These are phyloP conservation scores for Lachnellula arida DNA, from an alignment of 2,329 filamentous ascomycete genomes.

Conservation along the genomic window DNA sequence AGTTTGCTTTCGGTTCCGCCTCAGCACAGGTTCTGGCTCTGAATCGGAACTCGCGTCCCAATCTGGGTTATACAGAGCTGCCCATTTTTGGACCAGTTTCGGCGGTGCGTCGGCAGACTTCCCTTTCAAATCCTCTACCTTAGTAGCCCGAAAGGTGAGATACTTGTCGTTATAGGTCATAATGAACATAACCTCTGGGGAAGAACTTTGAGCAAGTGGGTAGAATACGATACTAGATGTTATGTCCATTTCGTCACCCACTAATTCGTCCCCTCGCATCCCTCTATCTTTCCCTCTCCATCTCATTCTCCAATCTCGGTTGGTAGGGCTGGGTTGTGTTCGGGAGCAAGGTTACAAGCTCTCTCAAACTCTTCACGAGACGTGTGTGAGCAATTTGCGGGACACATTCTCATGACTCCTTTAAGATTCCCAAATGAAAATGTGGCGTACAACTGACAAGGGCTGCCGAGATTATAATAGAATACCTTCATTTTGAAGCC, in stretches of 20 bases:
- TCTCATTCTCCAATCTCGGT: neutral
- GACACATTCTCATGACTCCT: neutral
- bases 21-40: too few relatives aligned
- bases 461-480: neutral
- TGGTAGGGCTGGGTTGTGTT: neutral
- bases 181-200: neutral
- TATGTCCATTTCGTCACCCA: neutral
- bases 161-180: neutral
- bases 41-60: neutral
- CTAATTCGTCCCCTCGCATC: neutral
- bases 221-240: neutral
- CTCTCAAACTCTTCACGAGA: neutral
- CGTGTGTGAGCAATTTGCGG: neutral
- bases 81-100: neutral
- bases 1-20: neutral
- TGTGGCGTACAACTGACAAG: neutral
- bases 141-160: neutral
- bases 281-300: conserved; percentile 1
- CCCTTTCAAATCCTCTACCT: neutral
- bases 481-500: neutral
- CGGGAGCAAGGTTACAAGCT: neutral
- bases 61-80: neutral
- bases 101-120: neutral
- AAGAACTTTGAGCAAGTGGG: neutral
- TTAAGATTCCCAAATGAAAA: neutral